A percentile compares a stretch with the other conserved stretches of the same genome.
phyloP scores from a whole-genome alignment of 106 monocot genomes.

The Apostasia shenzhenica region DNA sequence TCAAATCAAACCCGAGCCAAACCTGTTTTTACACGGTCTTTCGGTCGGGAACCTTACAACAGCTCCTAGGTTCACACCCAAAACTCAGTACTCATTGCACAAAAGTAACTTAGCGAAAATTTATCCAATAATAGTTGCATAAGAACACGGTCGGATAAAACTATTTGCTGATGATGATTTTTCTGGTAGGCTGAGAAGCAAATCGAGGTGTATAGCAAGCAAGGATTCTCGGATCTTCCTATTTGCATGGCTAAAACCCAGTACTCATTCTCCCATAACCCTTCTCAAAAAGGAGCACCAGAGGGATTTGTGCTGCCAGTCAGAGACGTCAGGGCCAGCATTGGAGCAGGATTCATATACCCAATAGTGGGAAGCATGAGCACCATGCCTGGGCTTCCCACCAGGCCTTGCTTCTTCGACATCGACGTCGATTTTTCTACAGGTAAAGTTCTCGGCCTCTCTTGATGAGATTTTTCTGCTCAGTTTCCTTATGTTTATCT shows the following conservation, averaged over 20 bases:
- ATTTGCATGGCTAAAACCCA: constrained; percentile 99
- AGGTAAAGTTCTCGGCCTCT: constrained; percentile 85
- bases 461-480: constrained; percentile 19
- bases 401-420: constrained; percentile 95
- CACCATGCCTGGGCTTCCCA: constrained; percentile 98
- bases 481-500: not conserved
- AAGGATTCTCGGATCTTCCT: constrained; percentile 82
- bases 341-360: constrained; percentile 97
- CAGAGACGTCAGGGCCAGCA: constrained; percentile 88
- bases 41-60: no score
- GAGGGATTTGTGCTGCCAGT: constrained; percentile 81
- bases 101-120: no score
- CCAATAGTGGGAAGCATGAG: constrained; percentile 88
- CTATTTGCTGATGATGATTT: not conserved
- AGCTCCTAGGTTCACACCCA: no score
- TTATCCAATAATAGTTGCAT: no score
- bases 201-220: constrained; percentile 84
- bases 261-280: constrained; percentile 85
- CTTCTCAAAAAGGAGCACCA: constrained; percentile 88
- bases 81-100: no score
- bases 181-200: constrained; percentile 74
- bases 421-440: constrained; percentile 80
- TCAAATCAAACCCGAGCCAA: no score
- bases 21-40: no score
- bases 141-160: no score